Base-by-base conservation (phyloP, 176 grass and related monocot genomes). In the Themeda triandra region DNA sequence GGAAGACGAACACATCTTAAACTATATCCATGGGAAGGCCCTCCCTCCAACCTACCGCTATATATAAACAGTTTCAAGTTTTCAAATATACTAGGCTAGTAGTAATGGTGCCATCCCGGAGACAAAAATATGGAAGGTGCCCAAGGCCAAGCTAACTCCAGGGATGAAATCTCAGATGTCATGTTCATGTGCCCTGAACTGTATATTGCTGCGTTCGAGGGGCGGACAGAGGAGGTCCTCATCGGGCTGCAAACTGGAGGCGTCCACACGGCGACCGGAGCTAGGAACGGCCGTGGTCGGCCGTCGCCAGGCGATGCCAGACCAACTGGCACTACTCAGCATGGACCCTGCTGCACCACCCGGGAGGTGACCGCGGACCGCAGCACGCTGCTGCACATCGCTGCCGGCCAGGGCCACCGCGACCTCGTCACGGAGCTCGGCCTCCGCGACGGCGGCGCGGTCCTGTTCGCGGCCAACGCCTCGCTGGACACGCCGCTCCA, bases 401-500 rank as follows among this genome's bases (percentile, higher is more conserved):
- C 91, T 11, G 84, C 84, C 9, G 25, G 7, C 5, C 63, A 83
- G 8, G 81, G 75, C 23, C 81, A 90, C 62, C 0, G 28, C 6
- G 35, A n/a, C 8, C 87, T 92, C 31, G 44, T 84, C 39, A 41
- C 51, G 6, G 49, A 84, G 63, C 68, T 92, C 11, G 44, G 25
- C 54, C 37, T 6, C 10, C 42, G n/a, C 0, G 69, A 87, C 51
- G 1, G 1, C 18, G 8, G 11, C 54, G n/a, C n/a, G n/a, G n/a
- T 84, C 90, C 71, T 46, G 90, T 17, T 63, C 85, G 3, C 17
- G 58, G 4, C 1, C 3, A 27, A 93, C 78, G 46, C 27, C 65
- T 23, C 54, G 6, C 36, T 25, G 23, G 92, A 93, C 75, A 91
- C 88, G 35, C 92, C 88, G 8, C 64, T 93, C 10, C 92, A 91